Base-by-base conservation (phyloP, 164 flowering plant species). In the Magnolia kwangsiensis region DNA sequence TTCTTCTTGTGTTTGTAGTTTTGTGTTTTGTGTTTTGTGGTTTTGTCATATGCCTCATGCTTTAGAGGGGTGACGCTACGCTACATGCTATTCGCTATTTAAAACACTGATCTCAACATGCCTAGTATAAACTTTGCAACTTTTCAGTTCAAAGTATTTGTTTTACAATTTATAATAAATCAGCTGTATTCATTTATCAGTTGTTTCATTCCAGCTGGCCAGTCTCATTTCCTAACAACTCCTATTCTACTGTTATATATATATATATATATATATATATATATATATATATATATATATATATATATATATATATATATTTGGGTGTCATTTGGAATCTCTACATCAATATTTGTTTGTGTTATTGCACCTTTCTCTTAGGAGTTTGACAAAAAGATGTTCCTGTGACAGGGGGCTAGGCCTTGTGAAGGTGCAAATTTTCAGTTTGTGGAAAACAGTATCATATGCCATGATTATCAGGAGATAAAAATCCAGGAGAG, bases 401-500 rank as follows among this genome's bases (percentile, higher is more conserved):
- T 78, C 11, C 9, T 50, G n/a, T 83, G 23, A 67, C 87, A 93
- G 94, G 83, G 85, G 80, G 72, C 80, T 45, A 85, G 80, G 81
- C 69, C 82, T 72, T 96, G 99, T 78, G 90, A 86, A 78, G 90
- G 98, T 69, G 87, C 86, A 74, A 88, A 78, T 63, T 96, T 96
- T 79, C 83, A 86, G 74, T 79, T 81, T 71, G 72, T 92, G 13
- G 98, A 94, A 77, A 82, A 80, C 76, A 85, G 86, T 69, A 85
- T 84, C 71, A 74, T 86, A 68, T 87, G 92, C 78, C 98, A 94
- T 83, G 98, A 96, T 86, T 96, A 94, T 78, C 99, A 96, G 79
- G 99, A 96, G 83, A 96, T 96, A 58, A 96, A 94, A 85, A 92
- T 96, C 73, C 99, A 96, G 87, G 99, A 96, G 85, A 94, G 85